A percentile compares a stretch with the other conserved stretches of the same genome.
These are phyloP conservation scores for Tulasnella sp. DNA, from an alignment of 768 basidiomycete genomes.

Conservation along the genomic window DNA sequence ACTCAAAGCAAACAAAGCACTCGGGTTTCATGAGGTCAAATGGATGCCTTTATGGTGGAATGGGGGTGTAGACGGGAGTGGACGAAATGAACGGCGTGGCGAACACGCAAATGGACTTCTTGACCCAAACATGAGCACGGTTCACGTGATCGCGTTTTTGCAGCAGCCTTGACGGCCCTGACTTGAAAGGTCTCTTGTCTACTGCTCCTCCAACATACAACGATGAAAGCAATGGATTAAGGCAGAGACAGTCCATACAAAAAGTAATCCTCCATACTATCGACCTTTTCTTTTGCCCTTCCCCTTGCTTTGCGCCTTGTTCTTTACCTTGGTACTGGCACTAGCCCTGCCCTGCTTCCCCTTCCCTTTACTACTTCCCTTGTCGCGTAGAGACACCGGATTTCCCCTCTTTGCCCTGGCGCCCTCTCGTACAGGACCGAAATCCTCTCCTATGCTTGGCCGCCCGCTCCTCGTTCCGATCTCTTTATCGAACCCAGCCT, in stretches of 20 bases:
- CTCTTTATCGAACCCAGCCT: conserved; percentile 47
- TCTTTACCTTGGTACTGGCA: not conserved
- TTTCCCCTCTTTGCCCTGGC: conserved; percentile 54
- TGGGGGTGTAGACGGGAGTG: not conserved
- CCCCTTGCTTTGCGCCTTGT: conserved; percentile 6
- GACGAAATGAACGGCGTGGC: not conserved
- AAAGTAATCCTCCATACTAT: not conserved
- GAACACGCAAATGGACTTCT: no score
- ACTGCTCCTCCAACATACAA: not conserved
- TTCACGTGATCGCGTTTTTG: not conserved
- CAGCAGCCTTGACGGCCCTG: not conserved
- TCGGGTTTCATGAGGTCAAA: not conserved
- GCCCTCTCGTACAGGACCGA: conserved; percentile 35
- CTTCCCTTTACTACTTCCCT: conserved; percentile 37
- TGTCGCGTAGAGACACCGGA: conserved; percentile 35
- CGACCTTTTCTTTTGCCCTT: not conserved
- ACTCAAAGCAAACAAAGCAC: not conserved
- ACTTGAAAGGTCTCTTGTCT: not conserved
- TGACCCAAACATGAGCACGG: not conserved
- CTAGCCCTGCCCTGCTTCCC: conserved; percentile 1
- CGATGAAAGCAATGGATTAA: not conserved
- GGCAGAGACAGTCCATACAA: not conserved
- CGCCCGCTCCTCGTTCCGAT: conserved; percentile 34
- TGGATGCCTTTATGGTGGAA: not conserved
- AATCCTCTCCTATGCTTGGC: conserved; percentile 13